phyloP scores from a whole-genome alignment of 129 eudicot species.

The Artemisia annua region DNA sequence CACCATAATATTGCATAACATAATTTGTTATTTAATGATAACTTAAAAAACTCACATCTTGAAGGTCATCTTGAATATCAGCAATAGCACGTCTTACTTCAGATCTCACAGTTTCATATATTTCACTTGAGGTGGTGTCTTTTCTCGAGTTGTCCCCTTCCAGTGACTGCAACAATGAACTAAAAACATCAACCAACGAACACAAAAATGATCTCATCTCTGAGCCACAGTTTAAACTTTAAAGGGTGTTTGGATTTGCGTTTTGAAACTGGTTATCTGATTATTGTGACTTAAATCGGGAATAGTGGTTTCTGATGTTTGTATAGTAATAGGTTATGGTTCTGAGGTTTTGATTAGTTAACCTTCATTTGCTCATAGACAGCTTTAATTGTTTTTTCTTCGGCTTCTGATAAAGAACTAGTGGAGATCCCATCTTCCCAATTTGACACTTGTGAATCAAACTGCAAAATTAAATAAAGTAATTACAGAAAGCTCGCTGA shows the following conservation, averaged over 20 bases:
- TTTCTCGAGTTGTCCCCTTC: constrained; percentile 35
- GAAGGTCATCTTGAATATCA: constrained; percentile 63
- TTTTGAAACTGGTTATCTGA: background rate
- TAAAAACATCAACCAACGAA: background rate
- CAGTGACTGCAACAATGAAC: constrained; percentile 34
- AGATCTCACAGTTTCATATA: constrained; percentile 75
- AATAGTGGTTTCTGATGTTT: background rate
- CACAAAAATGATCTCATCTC: no score
- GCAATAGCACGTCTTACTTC: constrained; percentile 75
- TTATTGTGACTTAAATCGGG: background rate
- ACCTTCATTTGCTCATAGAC: constrained; percentile 73
- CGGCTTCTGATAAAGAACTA: constrained; percentile 77
- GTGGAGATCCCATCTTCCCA: constrained; percentile 68
- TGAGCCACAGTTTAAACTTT: no score
- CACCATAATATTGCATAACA: background rate
- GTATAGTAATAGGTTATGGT: no score
- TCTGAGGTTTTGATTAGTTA: background rate
- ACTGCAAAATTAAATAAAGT: constrained; percentile 37
- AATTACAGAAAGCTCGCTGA: background rate
- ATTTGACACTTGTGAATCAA: constrained; percentile 48
- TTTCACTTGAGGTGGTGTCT: constrained; percentile 40
- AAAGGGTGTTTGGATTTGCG: background rate
- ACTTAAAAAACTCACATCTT: constrained; percentile 40
- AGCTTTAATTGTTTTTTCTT: constrained; percentile 76
- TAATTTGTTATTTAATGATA: constrained; percentile 4